Conservation (phyloP, 1,284 basidiomycete species). For the Ustilago bromivora region DNA sequence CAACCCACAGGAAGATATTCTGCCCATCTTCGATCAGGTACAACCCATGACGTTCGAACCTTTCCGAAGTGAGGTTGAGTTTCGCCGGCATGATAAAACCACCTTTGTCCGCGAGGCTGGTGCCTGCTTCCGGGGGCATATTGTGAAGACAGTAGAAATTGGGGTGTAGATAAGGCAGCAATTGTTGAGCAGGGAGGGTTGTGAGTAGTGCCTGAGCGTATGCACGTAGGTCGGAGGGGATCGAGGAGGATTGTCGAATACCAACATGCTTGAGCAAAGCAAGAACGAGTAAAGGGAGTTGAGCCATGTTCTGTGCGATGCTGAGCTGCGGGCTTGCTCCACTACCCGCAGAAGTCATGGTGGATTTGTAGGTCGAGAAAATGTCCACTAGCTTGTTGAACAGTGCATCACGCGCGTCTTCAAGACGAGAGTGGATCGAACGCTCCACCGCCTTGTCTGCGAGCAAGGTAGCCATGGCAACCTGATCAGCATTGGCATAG, state of each 20-base stretch:
- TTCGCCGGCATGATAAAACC: conserved; percentile 81
- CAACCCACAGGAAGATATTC: conserved; percentile 97
- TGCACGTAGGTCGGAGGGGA: conserved; percentile 93
- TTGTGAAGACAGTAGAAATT: conserved; percentile 95
- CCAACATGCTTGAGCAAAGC: conserved; percentile 96
- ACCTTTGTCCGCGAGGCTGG: conserved; percentile 38
- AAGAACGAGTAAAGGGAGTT: conserved; percentile 88
- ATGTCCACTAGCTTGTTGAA: conserved; percentile 92
- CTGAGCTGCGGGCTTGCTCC: conserved; percentile 95
- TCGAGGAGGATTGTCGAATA: conserved; percentile 92
- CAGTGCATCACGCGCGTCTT: conserved; percentile 91
- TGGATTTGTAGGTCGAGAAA: conserved; percentile 90
- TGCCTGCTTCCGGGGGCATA: conserved; percentile 86
- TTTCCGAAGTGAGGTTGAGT: conserved; percentile 91
- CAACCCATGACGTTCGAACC: conserved; percentile 92
- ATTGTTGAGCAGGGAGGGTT: conserved; percentile 87
- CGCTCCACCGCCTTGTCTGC: conserved; percentile 98
- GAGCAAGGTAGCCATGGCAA: conserved; percentile 87
- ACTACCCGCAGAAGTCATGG: conserved; percentile 91
- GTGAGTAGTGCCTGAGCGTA: conserved; percentile 94
- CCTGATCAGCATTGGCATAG: conserved; percentile 93
- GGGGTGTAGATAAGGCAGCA: conserved; percentile 94
- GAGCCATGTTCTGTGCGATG: conserved; percentile 90
- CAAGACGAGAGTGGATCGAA: conserved; percentile 84
- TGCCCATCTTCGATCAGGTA: conserved; percentile 98